phyloP scores from a whole-genome alignment of 1,284 basidiomycete genomes.

The Xerocomus nothofagi region DNA sequence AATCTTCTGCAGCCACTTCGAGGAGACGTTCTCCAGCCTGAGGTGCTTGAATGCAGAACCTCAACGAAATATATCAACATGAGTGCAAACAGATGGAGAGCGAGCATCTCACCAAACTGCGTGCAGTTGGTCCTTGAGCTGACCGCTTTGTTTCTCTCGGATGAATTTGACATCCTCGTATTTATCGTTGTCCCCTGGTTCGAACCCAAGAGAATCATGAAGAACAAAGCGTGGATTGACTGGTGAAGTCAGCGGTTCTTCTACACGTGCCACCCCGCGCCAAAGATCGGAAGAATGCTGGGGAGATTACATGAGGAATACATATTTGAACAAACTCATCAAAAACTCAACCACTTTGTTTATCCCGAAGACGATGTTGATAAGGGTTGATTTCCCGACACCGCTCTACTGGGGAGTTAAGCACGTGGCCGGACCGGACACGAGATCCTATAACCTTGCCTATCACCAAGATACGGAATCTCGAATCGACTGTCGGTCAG shows the following conservation, averaged over 20 bases:
- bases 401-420: not conserved
- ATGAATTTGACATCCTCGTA: not conserved
- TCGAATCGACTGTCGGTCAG: not conserved
- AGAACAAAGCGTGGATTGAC: constrained; percentile 1
- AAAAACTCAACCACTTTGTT: not conserved
- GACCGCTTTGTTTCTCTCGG: not conserved
- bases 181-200: not conserved
- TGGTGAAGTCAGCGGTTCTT: not conserved
- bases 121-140: not conserved
- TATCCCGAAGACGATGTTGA: not conserved
- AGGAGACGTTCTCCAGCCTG: not conserved
- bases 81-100: not conserved
- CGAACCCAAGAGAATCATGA: constrained; percentile 1
- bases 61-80: not conserved
- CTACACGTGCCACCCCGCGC: not conserved
- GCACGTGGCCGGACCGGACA: not conserved
- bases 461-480: constrained; percentile 1
- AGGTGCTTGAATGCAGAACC: not conserved
- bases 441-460: not conserved
- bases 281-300: not conserved
- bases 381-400: constrained; percentile 2
- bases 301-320: not conserved
- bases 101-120: not conserved
- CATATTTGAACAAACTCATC: not conserved
- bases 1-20: not conserved